Evolutionary conservation across 495 filamentous ascomycete genomes (phyloP), one percentile per base, ranked within the genome.

Genomic region (Aspergillus campestris): DNA sequence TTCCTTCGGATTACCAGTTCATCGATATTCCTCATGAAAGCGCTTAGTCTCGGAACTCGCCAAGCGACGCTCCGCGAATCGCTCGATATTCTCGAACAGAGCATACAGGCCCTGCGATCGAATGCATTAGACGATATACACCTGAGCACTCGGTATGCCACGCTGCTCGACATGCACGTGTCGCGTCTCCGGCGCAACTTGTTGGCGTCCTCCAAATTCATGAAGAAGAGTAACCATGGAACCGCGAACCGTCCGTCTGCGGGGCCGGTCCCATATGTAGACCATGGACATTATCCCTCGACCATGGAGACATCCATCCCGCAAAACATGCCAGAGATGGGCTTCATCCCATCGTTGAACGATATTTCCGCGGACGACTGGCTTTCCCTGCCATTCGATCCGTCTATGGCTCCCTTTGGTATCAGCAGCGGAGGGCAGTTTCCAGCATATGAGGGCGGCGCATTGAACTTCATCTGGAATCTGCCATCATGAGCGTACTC

Each of bases 81-180:
- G 0, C 61, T 77, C 0, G 68, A 75, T 35, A 58, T 74, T 9
- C 60, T 77, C 1, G 71, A 75, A 28, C 62, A 59, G 33, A 67
- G 66, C 38, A 74, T 75, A 41, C 60, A 65, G 31, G 70, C 71
- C 1, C 58, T 77, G 42, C 60, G 69, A 41, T 68, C 66, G 3
- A 77, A 73, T 44, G 69, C 71, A 0, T 46, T 75, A 7, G 73
- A 77, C 46, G 73, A 77, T 50, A 70, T 75, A 38, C 73, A 77
- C 49, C 55, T 77, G 6, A 73, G 72, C 37, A 69, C 67, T 8
- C 70, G 71, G 14, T 77, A 74, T 45, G 73, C 73, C 3, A 67
- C 66, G 2, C 55, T 77, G 8, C 42, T 77, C n/a, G 73, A 75
- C 27, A 61, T 68, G 52, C 70, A 73, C 34, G 66, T 73, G 28